Evolutionary conservation across 805 yeast species (phyloP), one percentile per base, ranked within the genome.

Genomic region (Tetrapisispora arboricola): DNA sequence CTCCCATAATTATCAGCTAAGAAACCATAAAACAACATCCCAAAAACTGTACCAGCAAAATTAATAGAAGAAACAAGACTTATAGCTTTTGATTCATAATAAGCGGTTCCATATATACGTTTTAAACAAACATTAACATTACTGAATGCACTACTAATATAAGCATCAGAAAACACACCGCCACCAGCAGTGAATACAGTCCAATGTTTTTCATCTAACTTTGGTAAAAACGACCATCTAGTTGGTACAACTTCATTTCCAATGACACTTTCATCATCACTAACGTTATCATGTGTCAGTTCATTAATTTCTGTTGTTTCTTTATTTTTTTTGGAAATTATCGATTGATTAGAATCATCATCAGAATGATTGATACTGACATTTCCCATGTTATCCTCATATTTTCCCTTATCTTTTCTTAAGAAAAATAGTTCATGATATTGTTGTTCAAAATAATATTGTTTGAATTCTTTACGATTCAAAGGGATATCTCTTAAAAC

Each of bases 111-210:
- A 57, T 88, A 88, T 30, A 88, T 67, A 3, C 57, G 64, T 17
- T 71, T 60, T 48, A 88, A 68, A 66, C 88, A 78, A 13, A 87
- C 76, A 30, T 79, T 70, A 15, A 81, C 94, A 10, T 92, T 73
- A 44, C 84, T 73, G 43, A 85, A 82, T 41, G 92, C 78, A 64
- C 84, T 85, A 60, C 86, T 87, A 46, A 85, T 81, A 58, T 87
- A 88, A 40, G 96, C 96, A 63, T 90, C 97, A 28, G 94, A 80
- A 63, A 88, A 87, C 33, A 88, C 70, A 41, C 96, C 96, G 0
- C 95, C 92, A 48, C 96, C 96, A 1, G 95, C 79, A 10, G 86
- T 79, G 47, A 82, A 68, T 36, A 84, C 77, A 6, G 90, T 78
- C 80, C 86, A 73, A 48, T 68, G 70, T 49, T 66, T 67, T 8